These are phyloP conservation scores for Fusarium sp. DNA, from an alignment of 2,329 filamentous ascomycete species.

Conservation along the genomic window DNA sequence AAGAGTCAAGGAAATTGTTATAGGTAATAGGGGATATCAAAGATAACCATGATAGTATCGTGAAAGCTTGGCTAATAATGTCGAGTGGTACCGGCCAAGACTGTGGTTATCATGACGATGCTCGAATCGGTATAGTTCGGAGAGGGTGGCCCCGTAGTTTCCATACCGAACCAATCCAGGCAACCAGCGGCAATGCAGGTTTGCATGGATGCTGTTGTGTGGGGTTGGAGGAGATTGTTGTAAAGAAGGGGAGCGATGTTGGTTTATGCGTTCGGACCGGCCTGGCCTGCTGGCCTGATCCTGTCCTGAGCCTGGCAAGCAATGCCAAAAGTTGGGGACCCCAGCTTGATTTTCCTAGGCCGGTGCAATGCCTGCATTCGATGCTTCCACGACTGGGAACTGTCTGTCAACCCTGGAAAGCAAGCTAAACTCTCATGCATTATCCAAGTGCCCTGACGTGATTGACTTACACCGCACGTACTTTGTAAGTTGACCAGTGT, in stretches of 20 bases:
- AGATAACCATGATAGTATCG: conserved; percentile 18
- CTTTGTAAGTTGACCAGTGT: background rate
- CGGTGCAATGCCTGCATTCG: conserved; percentile 14
- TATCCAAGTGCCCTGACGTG: conserved; percentile 9
- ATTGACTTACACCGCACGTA: conserved; percentile 8
- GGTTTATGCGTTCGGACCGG: conserved; percentile 30
- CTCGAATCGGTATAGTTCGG: conserved; percentile 13
- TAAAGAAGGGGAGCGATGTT: conserved; percentile 5
- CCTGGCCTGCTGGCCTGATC: background rate
- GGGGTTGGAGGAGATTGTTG: conserved; percentile 36
- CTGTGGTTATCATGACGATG: background rate
- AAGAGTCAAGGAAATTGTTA: background rate
- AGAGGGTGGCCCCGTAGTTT: conserved; percentile 25
- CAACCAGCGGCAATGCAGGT: conserved; percentile 30
- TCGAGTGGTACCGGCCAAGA: conserved; percentile 4
- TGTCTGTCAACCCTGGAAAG: background rate
- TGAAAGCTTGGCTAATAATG: conserved; percentile 18
- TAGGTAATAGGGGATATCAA: conserved; percentile 8
- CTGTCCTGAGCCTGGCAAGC: background rate
- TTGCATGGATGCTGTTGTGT: conserved; percentile 24
- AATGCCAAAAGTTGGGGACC: conserved; percentile 35
- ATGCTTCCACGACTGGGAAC: conserved; percentile 12
- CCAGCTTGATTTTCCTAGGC: conserved; percentile 12
- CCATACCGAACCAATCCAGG: conserved; percentile 10
- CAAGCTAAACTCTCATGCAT: conserved; percentile 1